Percentiles rank a stretch among this genome's conserved stretches.
These are phyloP conservation scores for Buddleja alternifolia DNA, from an alignment of 257 asterid genomes.

Conservation along the genomic window DNA sequence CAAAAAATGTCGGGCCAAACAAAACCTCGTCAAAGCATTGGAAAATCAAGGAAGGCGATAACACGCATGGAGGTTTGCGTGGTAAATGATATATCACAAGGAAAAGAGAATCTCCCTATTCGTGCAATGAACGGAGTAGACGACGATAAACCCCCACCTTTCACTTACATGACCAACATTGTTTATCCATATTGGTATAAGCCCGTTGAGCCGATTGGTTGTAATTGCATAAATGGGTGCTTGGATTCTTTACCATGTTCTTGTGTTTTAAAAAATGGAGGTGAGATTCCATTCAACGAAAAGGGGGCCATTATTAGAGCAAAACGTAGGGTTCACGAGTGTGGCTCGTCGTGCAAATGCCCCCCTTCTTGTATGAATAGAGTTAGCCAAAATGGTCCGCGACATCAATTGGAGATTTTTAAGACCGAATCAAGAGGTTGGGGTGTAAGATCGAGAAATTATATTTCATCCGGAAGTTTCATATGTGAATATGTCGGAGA, in stretches of 20 bases:
- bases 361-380: conserved; percentile 76
- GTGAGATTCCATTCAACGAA: conserved; percentile 58
- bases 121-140: conserved; percentile 65
- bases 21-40: background rate
- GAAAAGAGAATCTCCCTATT: conserved; percentile 57
- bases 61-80: conserved; percentile 16
- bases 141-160: conserved; percentile 45
- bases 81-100: conserved; percentile 55
- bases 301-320: conserved; percentile 54
- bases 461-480: conserved; percentile 66
- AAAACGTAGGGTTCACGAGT: conserved; percentile 62
- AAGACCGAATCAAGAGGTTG: conserved; percentile 76
- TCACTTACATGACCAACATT: conserved; percentile 53
- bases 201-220: conserved; percentile 49
- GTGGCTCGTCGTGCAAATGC: conserved; percentile 82
- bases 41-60: conserved; percentile 3
- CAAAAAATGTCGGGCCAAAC: conserved; percentile 56
- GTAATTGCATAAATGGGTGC: conserved; percentile 69
- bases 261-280: conserved; percentile 63
- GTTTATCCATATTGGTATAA: conserved; percentile 47
- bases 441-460: conserved; percentile 73
- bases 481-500: conserved; percentile 83
- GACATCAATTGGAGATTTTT: conserved; percentile 63
- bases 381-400: conserved; percentile 65
- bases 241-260: conserved; percentile 53